Percentiles rank a stretch among this genome's conserved stretches.
These are phyloP conservation scores for Flaveria linearis DNA, from an alignment of 129 eudicot species.

Conservation along the genomic window DNA sequence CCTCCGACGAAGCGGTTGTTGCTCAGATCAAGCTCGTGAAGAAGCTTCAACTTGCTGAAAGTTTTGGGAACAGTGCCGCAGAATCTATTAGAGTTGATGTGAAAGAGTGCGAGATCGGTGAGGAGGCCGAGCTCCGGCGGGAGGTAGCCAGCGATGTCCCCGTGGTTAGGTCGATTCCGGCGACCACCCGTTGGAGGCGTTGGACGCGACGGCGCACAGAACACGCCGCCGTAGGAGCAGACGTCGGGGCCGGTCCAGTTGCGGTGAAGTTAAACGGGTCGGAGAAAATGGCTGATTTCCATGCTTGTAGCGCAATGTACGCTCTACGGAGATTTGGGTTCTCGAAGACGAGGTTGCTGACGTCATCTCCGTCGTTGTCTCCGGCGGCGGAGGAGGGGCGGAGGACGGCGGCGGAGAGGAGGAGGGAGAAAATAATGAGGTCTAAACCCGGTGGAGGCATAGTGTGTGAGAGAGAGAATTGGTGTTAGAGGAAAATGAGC, in stretches of 20 bases:
- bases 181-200: slow-evolving; percentile 54
- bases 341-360: slow-evolving; percentile 45
- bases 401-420: slow-evolving; percentile 34
- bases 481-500: slow-evolving; percentile 24
- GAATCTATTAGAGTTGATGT: slow-evolving; percentile 81
- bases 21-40: slow-evolving; percentile 73
- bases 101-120: slow-evolving; percentile 76
- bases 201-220: slow-evolving; percentile 49
- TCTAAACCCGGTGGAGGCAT: slow-evolving; percentile 39
- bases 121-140: slow-evolving; percentile 74
- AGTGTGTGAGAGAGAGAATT: neutral
- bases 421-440: slow-evolving; percentile 23
- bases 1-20: slow-evolving; percentile 73
- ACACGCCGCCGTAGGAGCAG: slow-evolving; percentile 73
- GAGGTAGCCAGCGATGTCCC: slow-evolving; percentile 77
- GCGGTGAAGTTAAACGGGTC: slow-evolving; percentile 81
- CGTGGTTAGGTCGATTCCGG: slow-evolving; percentile 84
- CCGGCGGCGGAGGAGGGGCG: slow-evolving; percentile 37
- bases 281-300: slow-evolving; percentile 74
- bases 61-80: slow-evolving; percentile 71
- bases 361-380: slow-evolving; percentile 27
- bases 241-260: slow-evolving; percentile 82
- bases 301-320: slow-evolving; percentile 89
- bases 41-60: slow-evolving; percentile 49
- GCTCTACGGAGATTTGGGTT: slow-evolving; percentile 58